A percentile compares a stretch with the other conserved stretches of the same genome.
phyloP scores from a whole-genome alignment of 805 yeast genomes.

The Saturnispora serradocipensis region DNA sequence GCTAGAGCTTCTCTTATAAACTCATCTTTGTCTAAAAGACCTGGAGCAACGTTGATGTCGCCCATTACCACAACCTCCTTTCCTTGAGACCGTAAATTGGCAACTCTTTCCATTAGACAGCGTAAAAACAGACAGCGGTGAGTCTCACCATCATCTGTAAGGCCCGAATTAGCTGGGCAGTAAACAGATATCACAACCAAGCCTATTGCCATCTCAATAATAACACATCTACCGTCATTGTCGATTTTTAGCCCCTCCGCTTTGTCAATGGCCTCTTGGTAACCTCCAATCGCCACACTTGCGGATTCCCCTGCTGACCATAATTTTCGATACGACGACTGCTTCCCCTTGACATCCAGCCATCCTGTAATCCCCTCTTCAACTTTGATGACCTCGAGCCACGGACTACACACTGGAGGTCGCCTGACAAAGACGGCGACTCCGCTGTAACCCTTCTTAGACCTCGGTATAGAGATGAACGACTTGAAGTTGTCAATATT shows the following conservation, averaged over 20 bases:
- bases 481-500: slow-evolving; percentile 49
- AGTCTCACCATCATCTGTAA: slow-evolving; percentile 55
- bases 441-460: slow-evolving; percentile 82
- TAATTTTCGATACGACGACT: slow-evolving; percentile 22
- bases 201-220: slow-evolving; percentile 60
- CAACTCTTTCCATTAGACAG: slow-evolving; percentile 52
- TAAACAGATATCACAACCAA: slow-evolving; percentile 59
- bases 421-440: slow-evolving; percentile 72
- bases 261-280: slow-evolving; percentile 35
- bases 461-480: slow-evolving; percentile 58
- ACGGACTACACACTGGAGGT: slow-evolving; percentile 27
- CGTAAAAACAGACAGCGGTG: slow-evolving; percentile 51
- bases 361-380: slow-evolving; percentile 90
- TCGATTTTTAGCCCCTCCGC: slow-evolving; percentile 41
- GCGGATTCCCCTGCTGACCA: slow-evolving; percentile 2
- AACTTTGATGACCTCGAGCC: slow-evolving; percentile 52
- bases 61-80: slow-evolving; percentile 78
- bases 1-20: slow-evolving; percentile 38
- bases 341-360: slow-evolving; percentile 21
- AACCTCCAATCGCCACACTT: slow-evolving; percentile 57
- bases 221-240: slow-evolving; percentile 74
- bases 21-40: slow-evolving; percentile 78
- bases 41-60: slow-evolving; percentile 76
- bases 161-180: slow-evolving; percentile 86
- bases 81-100: slow-evolving; percentile 43